These are phyloP conservation scores for Trichothecium roseum DNA, from an alignment of 2,329 filamentous ascomycete species.

Conservation along the genomic window DNA sequence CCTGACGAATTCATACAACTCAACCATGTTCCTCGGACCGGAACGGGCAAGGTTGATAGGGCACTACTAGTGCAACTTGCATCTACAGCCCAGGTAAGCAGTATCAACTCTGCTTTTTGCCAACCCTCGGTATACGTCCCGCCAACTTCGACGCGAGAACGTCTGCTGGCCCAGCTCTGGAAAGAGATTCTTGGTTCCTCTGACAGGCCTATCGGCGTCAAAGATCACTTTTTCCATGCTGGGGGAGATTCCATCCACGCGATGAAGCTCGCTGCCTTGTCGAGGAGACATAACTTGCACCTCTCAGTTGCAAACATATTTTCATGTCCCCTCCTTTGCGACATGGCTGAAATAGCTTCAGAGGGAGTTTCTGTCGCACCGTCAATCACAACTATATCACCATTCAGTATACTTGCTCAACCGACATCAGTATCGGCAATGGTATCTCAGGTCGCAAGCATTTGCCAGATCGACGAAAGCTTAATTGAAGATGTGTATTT, in stretches of 20 bases:
- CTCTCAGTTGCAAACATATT: slow-evolving; percentile 5
- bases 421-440: neutral
- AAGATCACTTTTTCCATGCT: slow-evolving; percentile 8
- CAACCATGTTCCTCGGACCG: neutral
- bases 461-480: neutral
- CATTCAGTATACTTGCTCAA: neutral
- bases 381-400: too few relatives aligned
- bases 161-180: too few relatives aligned
- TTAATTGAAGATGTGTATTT: slow-evolving; percentile 20
- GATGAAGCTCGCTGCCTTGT: slow-evolving; percentile 7
- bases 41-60: neutral
- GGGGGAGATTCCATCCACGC: slow-evolving; percentile 12
- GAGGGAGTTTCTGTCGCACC: too few relatives aligned
- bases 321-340: neutral
- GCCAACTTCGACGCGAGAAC: too few relatives aligned
- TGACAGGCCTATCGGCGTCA: neutral
- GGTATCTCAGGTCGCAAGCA: neutral
- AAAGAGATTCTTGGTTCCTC: too few relatives aligned
- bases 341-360: neutral
- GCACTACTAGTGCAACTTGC: too few relatives aligned
- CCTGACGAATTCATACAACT: neutral
- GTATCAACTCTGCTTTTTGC: too few relatives aligned
- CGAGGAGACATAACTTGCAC: neutral
- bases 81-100: too few relatives aligned
- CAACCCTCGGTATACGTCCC: too few relatives aligned